Base-by-base conservation (phyloP, 805 yeast species). In the Sugiyamaella floridensis region DNA sequence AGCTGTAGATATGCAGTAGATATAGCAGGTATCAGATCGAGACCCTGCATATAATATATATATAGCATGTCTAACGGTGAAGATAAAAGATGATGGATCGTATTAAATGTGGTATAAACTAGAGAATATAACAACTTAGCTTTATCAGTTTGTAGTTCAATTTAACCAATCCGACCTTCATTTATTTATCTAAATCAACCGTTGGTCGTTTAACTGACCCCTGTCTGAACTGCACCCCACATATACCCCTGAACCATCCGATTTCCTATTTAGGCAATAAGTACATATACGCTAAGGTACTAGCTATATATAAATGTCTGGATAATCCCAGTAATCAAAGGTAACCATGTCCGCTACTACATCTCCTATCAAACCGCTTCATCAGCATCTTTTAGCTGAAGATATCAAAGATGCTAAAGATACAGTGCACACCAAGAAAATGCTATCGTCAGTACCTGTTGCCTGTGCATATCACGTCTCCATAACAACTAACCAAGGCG, bases 401-500 rank as follows among this genome's bases (percentile, higher is more conserved):
- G 45, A 52, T 26, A 7, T 18, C 20, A 32, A 44, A 18, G 47
- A 51, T 15, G 15, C 41, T 34, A 54, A 49, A 47, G 41, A 44
- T 7, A 43, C 43, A 12, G 61, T 58, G 20, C 56, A 54, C 37
- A 40, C 47, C 18, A 58, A 58, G 51, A 50, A 52, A 46, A 51
- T 53, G 18, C 51, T 58, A 6, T 54, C 59, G 60, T 58, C 51
- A 41, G 60, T 57, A n/a, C 12, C 11, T n/a, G 32, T 40, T n/a
- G n/a, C n/a, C n/a, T n/a, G n/a, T n/a, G n/a, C n/a, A 29, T 19
- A 28, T 15, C 44, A 34, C 15, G 29, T 4, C 14, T 18, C 42
- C 45, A 32, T 29, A 11, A 22, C 26, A 22, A 22, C 40, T 45
- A 44, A 19, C 20, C n/a, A 18, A 58, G 60, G 6, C 48, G 56